Base-by-base conservation (phyloP, 2,329 filamentous ascomycete species). In the Aspergillus candidus region DNA sequence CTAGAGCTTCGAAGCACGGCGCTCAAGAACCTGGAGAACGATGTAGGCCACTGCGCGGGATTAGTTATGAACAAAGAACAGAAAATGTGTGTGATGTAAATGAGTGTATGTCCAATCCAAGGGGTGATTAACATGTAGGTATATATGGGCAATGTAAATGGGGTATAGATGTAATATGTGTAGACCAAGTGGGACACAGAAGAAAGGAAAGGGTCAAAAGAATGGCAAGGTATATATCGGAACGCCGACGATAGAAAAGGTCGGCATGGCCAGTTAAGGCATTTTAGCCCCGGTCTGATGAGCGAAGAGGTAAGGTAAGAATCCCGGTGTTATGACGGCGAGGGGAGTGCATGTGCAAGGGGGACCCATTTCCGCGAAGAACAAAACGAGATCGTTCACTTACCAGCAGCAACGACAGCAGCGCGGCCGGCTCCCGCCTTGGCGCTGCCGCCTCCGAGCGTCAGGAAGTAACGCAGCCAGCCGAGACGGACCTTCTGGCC, bases 401-500 rank as follows among this genome's bases (percentile, higher is more conserved):
- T 53, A 72, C 69, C 58, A 38, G 66, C 57, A 50, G 66, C 61
- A 50, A 65, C 55, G 49, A 60, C 54, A 12, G 60, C 54, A 46
- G 60, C 66, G 30, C 69, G 58, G 8, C 60, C 52, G 36, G 62
- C 59, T 29, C 65, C 68, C 6, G 62, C 56, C 42, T 60, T 66
- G 12, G 61, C 63, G 35, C 59, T 63, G 32, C 67, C 66, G 37
- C 68, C 69, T 33, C 69, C 68, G 17, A 72, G 51, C 4, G 65
- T 69, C 43, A 71, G 40, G 36, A 72, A 46, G 41, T 53, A 69
- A 30, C 63, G 61, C 41, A 71, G 35, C 65, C 67, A 68, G 41
- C 65, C 63, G 17, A 69, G 53, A 13, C 57, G 54, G 34, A 68
- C 48, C 50, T 66, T 68, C 8, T 63, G 66, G 7, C 80, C 79